Evolutionary conservation across 352 stramenopile genomes (phyloP), one percentile per base, ranked within the genome.

Genomic region (Aphanomyces astaci): DNA sequence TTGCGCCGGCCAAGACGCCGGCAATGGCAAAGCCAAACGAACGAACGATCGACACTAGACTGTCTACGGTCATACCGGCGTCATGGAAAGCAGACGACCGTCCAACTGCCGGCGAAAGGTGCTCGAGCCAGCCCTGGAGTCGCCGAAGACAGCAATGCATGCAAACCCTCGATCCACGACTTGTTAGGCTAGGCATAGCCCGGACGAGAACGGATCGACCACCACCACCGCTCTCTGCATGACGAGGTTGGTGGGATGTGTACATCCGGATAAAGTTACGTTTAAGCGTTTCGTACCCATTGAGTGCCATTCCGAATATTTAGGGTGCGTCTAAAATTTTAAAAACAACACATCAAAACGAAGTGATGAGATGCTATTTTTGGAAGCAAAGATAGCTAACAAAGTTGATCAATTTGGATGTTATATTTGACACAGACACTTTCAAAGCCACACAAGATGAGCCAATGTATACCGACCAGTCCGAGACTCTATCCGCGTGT

Each of bases 171-270:
- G 77, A 32, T 82, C 79, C 52, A 66, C 60, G 15, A 83, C 80
- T 72, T 86, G 82, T 55, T 89, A 77, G 15, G 79, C 86, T 17
- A 96, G 70, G 56, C 92, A 71, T 53, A 81, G 87, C 53, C 85
- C 88, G 51, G 86, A 92, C 2, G 77, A 89, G 73, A 95, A 95
- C 0, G 87, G 84, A 70, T 92, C 82, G 11, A 95, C 81, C 13
- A 95, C 66, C 30, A 90, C 76, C 9, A 92, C 82, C 13, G 10
- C 48, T 25, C 40, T 62, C 0, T 71, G 76, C 15, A 71, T 25
- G 48, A 55, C 48, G n/a, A 55, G 11, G n/a, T 55, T 22, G n/a
- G 48, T 68, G n/a, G 22, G 22, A 55, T 55, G n/a, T n/a, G n/a
- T n/a, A n/a, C n/a, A n/a, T n/a, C n/a, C n/a, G n/a, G n/a, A n/a